Evolutionary conservation across 495 filamentous ascomycete genomes (phyloP).

Genomic region (Lasiosphaeris hirsuta): DNA sequence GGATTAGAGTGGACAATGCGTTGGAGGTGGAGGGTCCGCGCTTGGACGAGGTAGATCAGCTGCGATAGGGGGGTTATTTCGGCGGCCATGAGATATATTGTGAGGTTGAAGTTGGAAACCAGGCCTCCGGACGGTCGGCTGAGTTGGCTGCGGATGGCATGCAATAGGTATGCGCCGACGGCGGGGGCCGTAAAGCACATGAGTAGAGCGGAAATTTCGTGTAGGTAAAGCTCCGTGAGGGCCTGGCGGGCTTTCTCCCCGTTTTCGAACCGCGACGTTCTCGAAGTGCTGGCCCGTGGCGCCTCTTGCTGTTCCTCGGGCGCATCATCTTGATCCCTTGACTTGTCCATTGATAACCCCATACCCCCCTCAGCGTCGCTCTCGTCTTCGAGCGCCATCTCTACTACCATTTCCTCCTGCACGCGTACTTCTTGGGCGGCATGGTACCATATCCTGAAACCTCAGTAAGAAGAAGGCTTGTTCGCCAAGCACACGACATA

Average conservation of each 20-base stretch:
- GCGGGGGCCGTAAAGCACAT: conserved; percentile 78
- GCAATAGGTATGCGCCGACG: conserved; percentile 74
- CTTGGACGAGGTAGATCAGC: conserved; percentile 72
- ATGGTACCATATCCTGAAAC: conserved; percentile 82
- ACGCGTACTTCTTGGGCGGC: conserved; percentile 63
- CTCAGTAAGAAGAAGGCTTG: conserved; percentile 9
- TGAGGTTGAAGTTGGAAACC: conserved; percentile 88
- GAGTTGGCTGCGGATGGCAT: conserved; percentile 69
- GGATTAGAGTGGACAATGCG: conserved; percentile 58
- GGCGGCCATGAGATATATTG: conserved; percentile 86
- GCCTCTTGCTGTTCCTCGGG: conserved; percentile 32
- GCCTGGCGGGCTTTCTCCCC: conserved; percentile 34
- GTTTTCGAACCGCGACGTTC: not conserved
- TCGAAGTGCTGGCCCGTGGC: not conserved
- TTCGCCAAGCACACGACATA: not conserved
- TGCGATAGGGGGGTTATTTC: conserved; percentile 81
- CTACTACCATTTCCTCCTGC: conserved; percentile 42
- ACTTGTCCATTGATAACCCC: conserved; percentile 10
- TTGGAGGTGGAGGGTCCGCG: conserved; percentile 80
- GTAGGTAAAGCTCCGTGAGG: conserved; percentile 61
- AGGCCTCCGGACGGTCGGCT: conserved; percentile 80
- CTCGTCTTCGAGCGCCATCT: conserved; percentile 48
- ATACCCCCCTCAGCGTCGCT: conserved; percentile 25
- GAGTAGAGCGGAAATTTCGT: conserved; percentile 70
- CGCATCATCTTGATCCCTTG: conserved; percentile 36